Evolutionary conservation across 2,329 filamentous ascomycete species (phyloP), one percentile per base, ranked within the genome.

Genomic region (Pseudocercospora macadamiae): DNA sequence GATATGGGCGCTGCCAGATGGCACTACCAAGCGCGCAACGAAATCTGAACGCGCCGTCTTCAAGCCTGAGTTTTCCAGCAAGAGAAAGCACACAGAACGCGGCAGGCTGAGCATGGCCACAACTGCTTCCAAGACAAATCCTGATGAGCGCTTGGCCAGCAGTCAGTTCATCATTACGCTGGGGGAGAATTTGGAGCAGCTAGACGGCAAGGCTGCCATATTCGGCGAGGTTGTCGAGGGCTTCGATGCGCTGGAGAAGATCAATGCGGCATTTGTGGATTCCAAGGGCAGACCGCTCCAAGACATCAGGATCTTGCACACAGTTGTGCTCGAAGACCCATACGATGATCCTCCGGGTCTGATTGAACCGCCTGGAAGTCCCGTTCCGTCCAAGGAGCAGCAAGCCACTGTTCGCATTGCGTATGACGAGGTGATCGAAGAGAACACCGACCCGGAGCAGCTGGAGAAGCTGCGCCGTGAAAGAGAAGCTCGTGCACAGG

Each of bases 21-120:
- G 76, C 39, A 83, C 65, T 42, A 80, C 88, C 12, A 80, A 87
- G 16, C 87, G 89, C 69, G 88, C 89, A 69, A 89, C 89, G 2
- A 62, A 58, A 23, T 67, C 69, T n/a, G 69, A 71, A 28, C 62
- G 61, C 30, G 64, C 54, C 55, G 70, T 68, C 3, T 97, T 97
- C 71, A 82, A 86, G 8, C 89, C 92, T n/a, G 85, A 93, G 64
- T 88, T 97, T 68, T 86, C 92, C 66, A 88, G 89, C 4, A 96
- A 93, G 73, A 79, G 96, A 67, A 96, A 95, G 75, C 95, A 99
- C 75, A 78, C 84, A 37, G 91, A 96, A 74, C 87, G 90, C 66
- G 93, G 93, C 55, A 97, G 91, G 12, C 93, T 99, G 61, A 97
- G 93, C 78, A 96, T 97, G 91, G 95, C 93, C n/a, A 97, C 93